Conservation (phyloP, 345 rosid genomes). For the Sapria himalayana region DNA sequence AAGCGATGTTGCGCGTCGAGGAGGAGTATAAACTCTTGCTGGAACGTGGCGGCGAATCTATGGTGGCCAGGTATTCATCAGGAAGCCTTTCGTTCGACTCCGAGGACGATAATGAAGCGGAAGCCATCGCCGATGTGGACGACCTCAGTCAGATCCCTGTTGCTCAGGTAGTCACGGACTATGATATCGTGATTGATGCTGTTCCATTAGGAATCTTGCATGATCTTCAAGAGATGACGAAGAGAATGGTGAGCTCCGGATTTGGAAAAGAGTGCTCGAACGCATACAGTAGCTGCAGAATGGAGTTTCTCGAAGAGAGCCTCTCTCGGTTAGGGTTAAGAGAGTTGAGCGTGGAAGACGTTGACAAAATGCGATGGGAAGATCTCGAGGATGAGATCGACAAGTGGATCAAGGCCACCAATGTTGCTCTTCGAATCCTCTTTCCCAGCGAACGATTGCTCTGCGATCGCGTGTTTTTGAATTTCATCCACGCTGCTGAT, state of each 20-base stretch:
- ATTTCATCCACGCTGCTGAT: slow-evolving; percentile 47
- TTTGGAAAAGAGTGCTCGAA: slow-evolving; percentile 54
- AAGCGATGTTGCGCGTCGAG: slow-evolving; percentile 62
- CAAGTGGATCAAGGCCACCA: slow-evolving; percentile 67
- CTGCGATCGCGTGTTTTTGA: slow-evolving; percentile 66
- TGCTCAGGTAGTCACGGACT: slow-evolving; percentile 60
- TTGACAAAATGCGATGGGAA: slow-evolving; percentile 56
- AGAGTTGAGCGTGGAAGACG: slow-evolving; percentile 63
- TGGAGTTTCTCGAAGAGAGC: slow-evolving; percentile 76
- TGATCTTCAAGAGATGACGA: slow-evolving; percentile 74
- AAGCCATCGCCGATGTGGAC: slow-evolving; percentile 9
- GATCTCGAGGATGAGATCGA: slow-evolving; percentile 71
- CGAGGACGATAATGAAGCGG: slow-evolving; percentile 26
- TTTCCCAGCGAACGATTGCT: slow-evolving; percentile 90
- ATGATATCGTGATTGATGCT: slow-evolving; percentile 64
- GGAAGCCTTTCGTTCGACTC: slow-evolving; percentile 24
- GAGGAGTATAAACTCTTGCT: slow-evolving; percentile 58
- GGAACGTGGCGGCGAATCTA: slow-evolving; percentile 56
- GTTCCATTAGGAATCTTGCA: slow-evolving; percentile 58
- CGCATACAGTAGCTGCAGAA: slow-evolving; percentile 54
- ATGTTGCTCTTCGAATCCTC: slow-evolving; percentile 50
- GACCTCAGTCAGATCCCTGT: slow-evolving; percentile 38
- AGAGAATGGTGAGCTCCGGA: slow-evolving; percentile 71
- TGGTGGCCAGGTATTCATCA: slow-evolving; percentile 17
- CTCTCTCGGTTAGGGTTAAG: slow-evolving; percentile 49